Percentiles rank a stretch among this genome's conserved stretches.
Conservation (phyloP, 768 basidiomycete species). For the Clitopilus passeckerianus region DNA sequence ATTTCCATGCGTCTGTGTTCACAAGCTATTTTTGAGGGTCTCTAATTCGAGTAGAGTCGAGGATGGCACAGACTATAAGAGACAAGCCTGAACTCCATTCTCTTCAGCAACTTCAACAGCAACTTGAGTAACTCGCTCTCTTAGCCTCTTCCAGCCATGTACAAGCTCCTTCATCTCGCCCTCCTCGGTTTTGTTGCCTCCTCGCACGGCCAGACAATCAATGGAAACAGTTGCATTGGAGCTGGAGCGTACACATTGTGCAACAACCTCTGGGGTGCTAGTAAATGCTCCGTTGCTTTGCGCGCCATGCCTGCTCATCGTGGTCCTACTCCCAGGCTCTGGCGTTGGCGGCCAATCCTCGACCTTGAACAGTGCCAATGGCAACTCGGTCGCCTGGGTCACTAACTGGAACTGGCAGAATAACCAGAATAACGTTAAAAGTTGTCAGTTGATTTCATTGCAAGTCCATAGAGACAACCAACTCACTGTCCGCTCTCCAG, state of each 20-base stretch:
- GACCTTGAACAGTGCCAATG: conserved; percentile 33
- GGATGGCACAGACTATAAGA: too few species aligned
- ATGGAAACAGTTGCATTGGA: conserved; percentile 39
- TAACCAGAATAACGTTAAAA: conserved; percentile 47
- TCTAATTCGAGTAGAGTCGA: too few species aligned
- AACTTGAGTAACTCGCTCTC: too few species aligned
- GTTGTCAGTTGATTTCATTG: conserved; percentile 31
- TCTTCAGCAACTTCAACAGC: too few species aligned
- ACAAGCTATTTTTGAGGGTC: too few species aligned
- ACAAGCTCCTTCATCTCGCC: background rate
- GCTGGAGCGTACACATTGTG: conserved; percentile 47
- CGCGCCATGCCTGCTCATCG: background rate
- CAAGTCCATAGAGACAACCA: background rate
- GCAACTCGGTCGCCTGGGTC: conserved; percentile 43
- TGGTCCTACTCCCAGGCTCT: conserved; percentile 13
- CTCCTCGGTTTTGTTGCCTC: background rate
- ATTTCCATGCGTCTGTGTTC: too few species aligned
- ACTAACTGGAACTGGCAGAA: conserved; percentile 51
- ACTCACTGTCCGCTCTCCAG: conserved; percentile 15
- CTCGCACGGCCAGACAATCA: conserved; percentile 32
- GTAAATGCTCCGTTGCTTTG: conserved; percentile 17
- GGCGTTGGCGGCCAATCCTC: conserved; percentile 47
- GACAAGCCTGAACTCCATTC: too few species aligned
- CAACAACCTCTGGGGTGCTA: conserved; percentile 52
- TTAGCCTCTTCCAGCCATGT: too few species aligned